Evolutionary conservation across 2,329 filamentous ascomycete genomes (phyloP), one percentile per base, ranked within the genome.

Genomic region (Xylariomycetidae sp.): DNA sequence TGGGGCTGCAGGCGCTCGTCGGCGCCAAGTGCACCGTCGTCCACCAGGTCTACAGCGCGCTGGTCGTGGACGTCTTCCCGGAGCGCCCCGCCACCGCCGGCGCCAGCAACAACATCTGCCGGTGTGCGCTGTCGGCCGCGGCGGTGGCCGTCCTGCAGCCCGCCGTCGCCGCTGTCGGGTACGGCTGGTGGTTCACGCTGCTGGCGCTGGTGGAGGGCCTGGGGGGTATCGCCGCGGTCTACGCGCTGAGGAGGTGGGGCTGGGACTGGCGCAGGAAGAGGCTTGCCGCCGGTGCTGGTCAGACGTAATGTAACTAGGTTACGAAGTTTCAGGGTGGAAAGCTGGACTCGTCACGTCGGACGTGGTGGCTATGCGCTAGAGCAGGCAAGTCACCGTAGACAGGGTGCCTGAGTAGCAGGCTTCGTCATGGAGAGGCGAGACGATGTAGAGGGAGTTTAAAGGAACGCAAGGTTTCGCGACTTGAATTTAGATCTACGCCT

Each of bases 171-270:
- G 33, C 29, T 2, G 61, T 65, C 44, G 63, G 60, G 4, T 51
- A 57, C 5, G 63, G 63, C 0, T 68, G 65, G 64, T 59, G 57
- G 3, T 68, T 67, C 37, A 67, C 64, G 8, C 10, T 43, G 18
- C 25, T 50, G 4, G 47, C 25, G 5, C 25, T 40, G 13, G 8
- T 32, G 19, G 29, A 32, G 17, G 37, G 37, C 2, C 4, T 39
- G n/a, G 19, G 29, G 18, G 28, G 37, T n/a, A 24, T 33, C 2
- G 30, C n/a, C 10, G 37, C 37, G 16, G 32, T 39, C 10, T 39
- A 20, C 19, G 18, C 12, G 22, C 25, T 39, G 4, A 29, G 37
- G 10, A 14, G 15, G 5, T 19, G 20, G 13, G 37, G 37, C 8
- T 20, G 16, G 29, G 18, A 29, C 26, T 39, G 37, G 37, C 23